Base-by-base conservation (phyloP, 73 alveolate genomes). In the Paramecium sexaurelia region DNA sequence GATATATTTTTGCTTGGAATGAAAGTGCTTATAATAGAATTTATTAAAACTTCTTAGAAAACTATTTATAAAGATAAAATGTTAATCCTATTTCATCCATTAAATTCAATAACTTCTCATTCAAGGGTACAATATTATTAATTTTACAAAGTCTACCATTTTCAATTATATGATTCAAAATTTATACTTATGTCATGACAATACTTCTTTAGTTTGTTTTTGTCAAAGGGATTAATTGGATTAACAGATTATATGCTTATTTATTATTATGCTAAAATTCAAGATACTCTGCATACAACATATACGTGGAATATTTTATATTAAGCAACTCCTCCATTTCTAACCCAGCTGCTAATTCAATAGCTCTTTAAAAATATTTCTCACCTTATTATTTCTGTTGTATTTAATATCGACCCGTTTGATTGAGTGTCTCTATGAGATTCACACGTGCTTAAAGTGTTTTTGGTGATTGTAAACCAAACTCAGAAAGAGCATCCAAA, bases 401-500 rank as follows among this genome's bases (percentile, higher is more conserved):
- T 29, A 61, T 61, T 26, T 29, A 61, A 61, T 61, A 22, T 11
- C 45, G 39, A 61, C 83, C 83, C 26, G 83, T 61, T 61, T 61
- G 43, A 61, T 61, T 61, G 19, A 61, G 43, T 2, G 43, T 61
- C 45, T 61, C 83, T 61, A 61, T 32, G 7, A 61, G 43, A 61
- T 41, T 61, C 1, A 61, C 43, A 61, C 83, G 17, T 1, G 83
- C 43, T 61, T 26, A 24, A 61, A 61, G 11, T 29, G 83, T 61
- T 61, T 61, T 11, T 1, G 83, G 83, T 5, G 83, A 41, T 10
- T 61, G 43, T 24, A 26, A 8, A 29, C 83, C 83, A 3, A 61
- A 61, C 26, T 61, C 83, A 61, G 83, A 61, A 15, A 61, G 83
- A 29, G 83, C 83, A 61, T 61, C 43, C 13, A 61, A 61, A 32